Conservation (phyloP, 805 yeast species). For the Maudiozyma turicensis region DNA sequence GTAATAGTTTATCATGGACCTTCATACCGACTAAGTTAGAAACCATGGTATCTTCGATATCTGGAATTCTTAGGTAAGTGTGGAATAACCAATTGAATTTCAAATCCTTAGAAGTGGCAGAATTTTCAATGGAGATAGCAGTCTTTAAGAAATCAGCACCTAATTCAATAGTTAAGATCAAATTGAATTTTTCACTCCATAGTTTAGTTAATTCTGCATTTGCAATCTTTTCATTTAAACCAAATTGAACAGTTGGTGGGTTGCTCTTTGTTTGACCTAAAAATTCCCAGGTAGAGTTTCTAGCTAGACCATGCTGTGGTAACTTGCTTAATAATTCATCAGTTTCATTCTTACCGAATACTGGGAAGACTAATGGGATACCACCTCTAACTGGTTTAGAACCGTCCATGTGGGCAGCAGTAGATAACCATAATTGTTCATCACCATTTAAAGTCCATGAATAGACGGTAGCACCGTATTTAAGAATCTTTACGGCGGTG, state of each 20-base stretch:
- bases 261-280: conserved; percentile 68
- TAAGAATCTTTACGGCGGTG: conserved; percentile 59
- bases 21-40: conserved; percentile 65
- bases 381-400: conserved; percentile 95
- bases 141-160: conserved; percentile 52
- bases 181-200: conserved; percentile 60
- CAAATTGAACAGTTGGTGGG: conserved; percentile 82
- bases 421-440: conserved; percentile 78
- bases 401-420: conserved; percentile 81
- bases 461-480: conserved; percentile 79
- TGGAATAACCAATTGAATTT: conserved; percentile 94
- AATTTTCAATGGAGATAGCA: conserved; percentile 64
- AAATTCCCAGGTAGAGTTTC: conserved; percentile 87
- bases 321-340: conserved; percentile 51
- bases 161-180: conserved; percentile 60
- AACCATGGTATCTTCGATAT: conserved; percentile 68
- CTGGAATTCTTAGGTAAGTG: conserved; percentile 69
- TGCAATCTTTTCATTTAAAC: conserved; percentile 77
- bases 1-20: conserved; percentile 68
- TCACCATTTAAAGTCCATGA: conserved; percentile 68
- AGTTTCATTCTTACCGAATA: conserved; percentile 63
- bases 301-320: conserved; percentile 96
- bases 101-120: conserved; percentile 44
- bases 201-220: conserved; percentile 55
- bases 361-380: conserved; percentile 92